Conservation (phyloP, 768 basidiomycete species). For the Hirschioporus abietinus region DNA sequence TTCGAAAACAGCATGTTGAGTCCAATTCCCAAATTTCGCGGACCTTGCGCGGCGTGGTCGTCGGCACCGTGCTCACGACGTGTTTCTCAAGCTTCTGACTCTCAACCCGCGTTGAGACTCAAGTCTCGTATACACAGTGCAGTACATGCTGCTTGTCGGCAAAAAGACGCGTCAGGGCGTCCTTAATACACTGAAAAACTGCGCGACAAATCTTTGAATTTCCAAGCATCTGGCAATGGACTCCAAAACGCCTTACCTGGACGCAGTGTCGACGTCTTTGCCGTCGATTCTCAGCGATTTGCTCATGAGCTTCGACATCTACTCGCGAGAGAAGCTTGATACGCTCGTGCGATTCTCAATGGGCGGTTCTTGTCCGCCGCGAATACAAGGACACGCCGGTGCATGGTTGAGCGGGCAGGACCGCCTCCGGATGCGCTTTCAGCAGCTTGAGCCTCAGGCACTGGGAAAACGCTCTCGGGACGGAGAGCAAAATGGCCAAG, state of each 20-base stretch:
- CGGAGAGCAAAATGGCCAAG: constrained; percentile 13
- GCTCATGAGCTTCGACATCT: background rate
- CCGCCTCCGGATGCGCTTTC: constrained; percentile 19
- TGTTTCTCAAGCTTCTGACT: background rate
- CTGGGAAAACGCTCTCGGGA: constrained; percentile 22
- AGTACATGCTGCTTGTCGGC: background rate
- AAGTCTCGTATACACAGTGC: background rate
- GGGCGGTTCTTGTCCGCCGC: constrained; percentile 22
- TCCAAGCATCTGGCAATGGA: background rate
- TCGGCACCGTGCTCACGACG: background rate
- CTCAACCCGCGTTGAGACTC: background rate
- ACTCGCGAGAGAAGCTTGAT: constrained; percentile 16
- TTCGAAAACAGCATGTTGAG: background rate
- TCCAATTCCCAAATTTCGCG: background rate
- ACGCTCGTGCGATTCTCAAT: constrained; percentile 25
- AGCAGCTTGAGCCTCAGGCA: constrained; percentile 10
- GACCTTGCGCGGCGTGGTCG: background rate
- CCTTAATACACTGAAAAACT: background rate
- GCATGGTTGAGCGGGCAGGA: constrained; percentile 23
- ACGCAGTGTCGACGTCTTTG: background rate
- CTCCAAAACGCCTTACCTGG: background rate
- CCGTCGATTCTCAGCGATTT: background rate
- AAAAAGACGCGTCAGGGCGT: background rate
- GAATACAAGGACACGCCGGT: constrained; percentile 10
- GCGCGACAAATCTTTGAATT: background rate